Base-by-base conservation (phyloP, 345 rosid species). In the Boechera stricta region DNA sequence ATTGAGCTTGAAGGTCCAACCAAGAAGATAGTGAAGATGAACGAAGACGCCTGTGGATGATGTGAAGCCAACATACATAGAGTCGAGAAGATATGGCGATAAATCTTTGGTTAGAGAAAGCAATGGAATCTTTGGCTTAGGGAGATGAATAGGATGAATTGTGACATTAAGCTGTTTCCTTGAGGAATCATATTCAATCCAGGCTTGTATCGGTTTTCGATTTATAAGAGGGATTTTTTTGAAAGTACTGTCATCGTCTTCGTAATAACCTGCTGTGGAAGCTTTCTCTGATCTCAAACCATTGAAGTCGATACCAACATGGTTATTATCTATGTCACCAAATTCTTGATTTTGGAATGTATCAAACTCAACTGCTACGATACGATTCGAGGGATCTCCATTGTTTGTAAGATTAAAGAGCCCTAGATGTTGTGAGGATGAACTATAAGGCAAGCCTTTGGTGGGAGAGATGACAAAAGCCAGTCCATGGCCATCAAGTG, bases 331-430 rank as follows among this genome's bases (percentile, higher is more conserved):
- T 6, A 80, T 88, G 74, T 91, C 95, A 13, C 10, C 65, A 39
- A 91, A 81, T 52, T 86, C 91, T 4, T 47, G 33, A 69, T 73
- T 86, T 54, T 7, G 26, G 5, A 86, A 79, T 0, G 93, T 88
- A 69, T 93, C 97, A 64, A 93, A 86, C 64, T 91, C 98, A 49
- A 91, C 95, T 1, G 94, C 97, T 68, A 93, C 82, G 47, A 91
- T 5, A 68, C 86, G 89, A 76, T 86, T 84, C 4, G 87, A 78
- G 66, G 29, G 39, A 59, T 88, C 71, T 35, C 94, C 92, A 35
- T 85, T 74, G 60, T 9, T 83, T 11, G 83, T 15, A 54, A 0
- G 0, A 48, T 88, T 91, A 67, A 89, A 69, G 7, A 93, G 82
- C 11, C 96, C 94, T 0, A 89, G 76, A 57, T 59, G 82, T 74